Conservation (phyloP, 2,329 filamentous ascomycete genomes). For the Verticillium klebahnii region DNA sequence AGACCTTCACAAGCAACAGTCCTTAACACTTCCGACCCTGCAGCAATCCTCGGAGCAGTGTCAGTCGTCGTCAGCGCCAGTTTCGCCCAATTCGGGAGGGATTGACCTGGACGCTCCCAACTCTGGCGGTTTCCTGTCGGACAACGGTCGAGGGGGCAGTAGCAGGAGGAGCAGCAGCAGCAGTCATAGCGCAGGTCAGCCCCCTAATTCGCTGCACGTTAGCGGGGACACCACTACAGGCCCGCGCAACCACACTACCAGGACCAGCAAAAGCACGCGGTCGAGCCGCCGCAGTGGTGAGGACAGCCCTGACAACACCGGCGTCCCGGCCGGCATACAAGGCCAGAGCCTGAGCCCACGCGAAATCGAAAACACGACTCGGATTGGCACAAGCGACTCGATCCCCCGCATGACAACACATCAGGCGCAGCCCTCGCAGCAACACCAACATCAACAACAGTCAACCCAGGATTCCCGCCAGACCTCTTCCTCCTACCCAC, state of each 20-base stretch:
- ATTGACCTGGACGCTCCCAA: not conserved
- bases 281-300: not conserved
- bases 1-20: slow-evolving; percentile 34
- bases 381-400: not conserved
- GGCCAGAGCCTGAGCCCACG: not conserved
- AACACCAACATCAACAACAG: slow-evolving; percentile 3
- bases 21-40: slow-evolving; percentile 22
- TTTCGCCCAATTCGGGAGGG: not conserved
- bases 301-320: not conserved
- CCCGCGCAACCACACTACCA: slow-evolving; percentile 3
- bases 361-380: slow-evolving; percentile 1
- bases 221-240: slow-evolving; percentile 2
- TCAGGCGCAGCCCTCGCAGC: slow-evolving; percentile 3
- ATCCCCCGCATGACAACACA: slow-evolving; percentile 4
- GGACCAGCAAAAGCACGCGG: slow-evolving; percentile 6
- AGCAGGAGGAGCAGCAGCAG: slow-evolving; percentile 1
- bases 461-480: not conserved
- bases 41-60: slow-evolving; percentile 5
- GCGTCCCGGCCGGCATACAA: not conserved
- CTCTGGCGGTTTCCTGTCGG: not conserved
- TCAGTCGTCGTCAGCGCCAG: slow-evolving; percentile 1
- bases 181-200: not conserved
- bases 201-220: not conserved
- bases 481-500: slow-evolving; percentile 2
- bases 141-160: not conserved